phyloP scores from a whole-genome alignment of 192 early-diverging fungal genomes.

The Podila clonocystis region DNA sequence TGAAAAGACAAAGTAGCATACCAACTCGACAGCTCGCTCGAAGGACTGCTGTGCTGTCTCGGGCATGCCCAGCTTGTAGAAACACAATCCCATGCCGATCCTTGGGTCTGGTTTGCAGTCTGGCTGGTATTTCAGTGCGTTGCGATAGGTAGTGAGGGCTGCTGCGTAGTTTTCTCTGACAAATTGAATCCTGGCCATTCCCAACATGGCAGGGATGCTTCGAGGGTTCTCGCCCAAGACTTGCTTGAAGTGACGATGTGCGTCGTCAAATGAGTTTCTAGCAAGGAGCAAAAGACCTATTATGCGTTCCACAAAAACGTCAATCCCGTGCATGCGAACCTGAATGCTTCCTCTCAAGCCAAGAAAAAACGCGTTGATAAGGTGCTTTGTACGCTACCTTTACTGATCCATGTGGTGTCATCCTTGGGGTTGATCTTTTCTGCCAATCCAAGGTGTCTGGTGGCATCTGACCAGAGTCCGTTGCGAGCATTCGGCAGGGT shows the following conservation, averaged over 20 bases:
- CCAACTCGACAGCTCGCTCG: constrained; percentile 71
- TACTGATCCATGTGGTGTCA: constrained; percentile 75
- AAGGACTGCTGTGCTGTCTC: constrained; percentile 78
- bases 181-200: constrained; percentile 71
- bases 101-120: constrained; percentile 73
- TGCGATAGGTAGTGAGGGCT: constrained; percentile 83
- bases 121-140: constrained; percentile 70
- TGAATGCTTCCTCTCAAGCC: no score
- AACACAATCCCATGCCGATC: constrained; percentile 90
- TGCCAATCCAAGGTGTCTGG: constrained; percentile 79
- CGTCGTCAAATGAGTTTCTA: constrained; percentile 64
- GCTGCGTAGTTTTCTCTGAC: constrained; percentile 67
- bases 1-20: constrained; percentile 16
- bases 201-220: constrained; percentile 70
- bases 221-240: constrained; percentile 57
- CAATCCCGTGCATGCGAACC: no score
- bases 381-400: constrained; percentile 54
- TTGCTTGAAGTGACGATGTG: constrained; percentile 60
- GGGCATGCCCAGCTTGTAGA: constrained; percentile 73
- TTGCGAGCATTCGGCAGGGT: constrained; percentile 55
- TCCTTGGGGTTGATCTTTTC: constrained; percentile 77
- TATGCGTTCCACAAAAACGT: no score
- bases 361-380: not conserved
- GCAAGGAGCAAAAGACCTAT: constrained; percentile 67
- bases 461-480: constrained; percentile 72